A percentile compares a stretch with the other conserved stretches of the same genome.
These are phyloP conservation scores for Fusarium miscanthi DNA, from an alignment of 2,329 filamentous ascomycete genomes.

Conservation along the genomic window DNA sequence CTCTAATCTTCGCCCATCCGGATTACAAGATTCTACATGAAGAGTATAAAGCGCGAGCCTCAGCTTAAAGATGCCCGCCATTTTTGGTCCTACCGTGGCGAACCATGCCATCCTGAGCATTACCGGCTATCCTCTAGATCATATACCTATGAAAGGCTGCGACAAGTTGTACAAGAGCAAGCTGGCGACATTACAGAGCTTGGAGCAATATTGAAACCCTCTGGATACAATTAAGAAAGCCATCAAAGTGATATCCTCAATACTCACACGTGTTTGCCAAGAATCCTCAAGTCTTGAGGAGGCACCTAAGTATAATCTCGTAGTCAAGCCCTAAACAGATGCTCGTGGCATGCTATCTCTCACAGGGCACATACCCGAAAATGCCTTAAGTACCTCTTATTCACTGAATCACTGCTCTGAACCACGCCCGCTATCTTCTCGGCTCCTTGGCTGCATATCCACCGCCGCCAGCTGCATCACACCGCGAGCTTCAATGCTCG, in stretches of 20 bases:
- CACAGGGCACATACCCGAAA: background rate
- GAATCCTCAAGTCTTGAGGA: background rate
- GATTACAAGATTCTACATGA: rapidly evolving
- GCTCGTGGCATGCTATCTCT: background rate
- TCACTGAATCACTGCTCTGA: background rate
- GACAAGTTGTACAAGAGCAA: constrained; percentile 95
- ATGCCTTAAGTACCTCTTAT: rapidly evolving
- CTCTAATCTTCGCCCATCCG: rapidly evolving
- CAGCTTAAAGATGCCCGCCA: constrained; percentile 75
- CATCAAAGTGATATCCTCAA: background rate
- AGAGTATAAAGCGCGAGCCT: background rate
- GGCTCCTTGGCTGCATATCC: background rate
- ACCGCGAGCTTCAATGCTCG: background rate
- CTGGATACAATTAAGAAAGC: background rate
- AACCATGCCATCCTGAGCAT: constrained; percentile 92
- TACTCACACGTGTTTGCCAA: background rate
- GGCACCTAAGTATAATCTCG: background rate
- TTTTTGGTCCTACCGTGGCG: constrained; percentile 90
- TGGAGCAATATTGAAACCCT: rapidly evolving
- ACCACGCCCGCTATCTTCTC: background rate
- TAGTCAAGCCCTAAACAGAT: background rate
- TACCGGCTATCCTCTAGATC: constrained; percentile 85
- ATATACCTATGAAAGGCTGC: constrained; percentile 81
- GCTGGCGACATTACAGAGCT: constrained; percentile 68
- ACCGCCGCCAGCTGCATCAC: background rate